Percentiles rank a stretch among this genome's conserved stretches.
Evolutionary conservation across 2,329 filamentous ascomycete genomes (phyloP).

Genomic region (Camillea tinctor): DNA sequence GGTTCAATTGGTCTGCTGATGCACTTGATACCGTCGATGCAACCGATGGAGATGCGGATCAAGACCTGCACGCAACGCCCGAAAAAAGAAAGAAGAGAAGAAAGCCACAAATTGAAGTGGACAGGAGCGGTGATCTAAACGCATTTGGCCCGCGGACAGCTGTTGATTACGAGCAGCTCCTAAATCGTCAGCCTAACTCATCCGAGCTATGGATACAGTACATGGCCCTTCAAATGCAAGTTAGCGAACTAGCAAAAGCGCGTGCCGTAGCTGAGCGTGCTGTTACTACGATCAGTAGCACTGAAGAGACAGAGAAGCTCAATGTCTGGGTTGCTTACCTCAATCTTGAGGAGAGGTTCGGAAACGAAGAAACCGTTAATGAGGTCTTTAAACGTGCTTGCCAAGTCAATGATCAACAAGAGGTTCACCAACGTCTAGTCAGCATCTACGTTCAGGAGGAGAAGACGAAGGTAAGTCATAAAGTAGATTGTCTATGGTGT

Average conservation of each 20-base stretch:
- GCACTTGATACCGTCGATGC: constrained; percentile 54
- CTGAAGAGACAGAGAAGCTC: constrained; percentile 87
- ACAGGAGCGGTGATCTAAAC: constrained; percentile 90
- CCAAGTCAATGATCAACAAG: constrained; percentile 88
- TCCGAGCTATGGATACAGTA: constrained; percentile 93
- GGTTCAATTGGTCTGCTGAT: constrained; percentile 85
- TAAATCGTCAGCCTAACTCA: constrained; percentile 91
- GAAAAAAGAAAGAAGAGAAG: constrained; percentile 72
- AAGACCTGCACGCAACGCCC: constrained; percentile 29
- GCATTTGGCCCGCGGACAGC: constrained; percentile 83
- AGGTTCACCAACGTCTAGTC: constrained; percentile 83
- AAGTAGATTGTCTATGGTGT: neutral
- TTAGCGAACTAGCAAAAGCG: constrained; percentile 85
- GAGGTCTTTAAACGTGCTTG: constrained; percentile 89
- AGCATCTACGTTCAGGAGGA: constrained; percentile 94
- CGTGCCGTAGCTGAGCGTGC: constrained; percentile 88
- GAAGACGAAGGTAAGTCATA: constrained; percentile 71
- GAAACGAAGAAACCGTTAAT: constrained; percentile 77
- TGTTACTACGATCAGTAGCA: constrained; percentile 84
- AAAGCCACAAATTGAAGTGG: constrained; percentile 76
- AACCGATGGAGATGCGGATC: constrained; percentile 51
- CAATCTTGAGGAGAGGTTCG: constrained; percentile 91
- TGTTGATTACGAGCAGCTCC: constrained; percentile 88
- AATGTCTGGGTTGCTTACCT: constrained; percentile 94
- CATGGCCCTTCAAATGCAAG: constrained; percentile 97